phyloP scores from a whole-genome alignment of 805 yeast species.

The Kurtzmaniella cleridarum region DNA sequence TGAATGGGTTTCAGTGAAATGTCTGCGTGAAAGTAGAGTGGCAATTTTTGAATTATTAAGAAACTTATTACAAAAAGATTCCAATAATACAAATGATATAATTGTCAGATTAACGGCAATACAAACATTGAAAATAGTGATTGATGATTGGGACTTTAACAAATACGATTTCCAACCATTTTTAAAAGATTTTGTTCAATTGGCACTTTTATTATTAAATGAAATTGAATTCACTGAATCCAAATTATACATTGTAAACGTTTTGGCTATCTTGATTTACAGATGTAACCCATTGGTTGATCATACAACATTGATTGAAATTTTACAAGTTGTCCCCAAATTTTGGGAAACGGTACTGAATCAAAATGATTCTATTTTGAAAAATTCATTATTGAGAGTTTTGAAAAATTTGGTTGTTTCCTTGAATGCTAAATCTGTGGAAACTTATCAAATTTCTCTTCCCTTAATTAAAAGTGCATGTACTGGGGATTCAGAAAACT shows the following conservation, averaged over 20 bases:
- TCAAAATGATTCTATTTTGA: constrained; percentile 36
- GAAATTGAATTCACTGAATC: constrained; percentile 63
- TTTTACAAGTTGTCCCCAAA: constrained; percentile 56
- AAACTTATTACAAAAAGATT: constrained; percentile 40
- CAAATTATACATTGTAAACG: constrained; percentile 65
- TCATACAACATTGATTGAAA: constrained; percentile 42
- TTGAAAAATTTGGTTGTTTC: constrained; percentile 53
- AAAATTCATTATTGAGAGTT: constrained; percentile 42
- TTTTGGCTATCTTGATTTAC: constrained; percentile 57
- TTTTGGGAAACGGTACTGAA: constrained; percentile 65
- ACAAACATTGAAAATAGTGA: constrained; percentile 58
- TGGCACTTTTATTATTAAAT: constrained; percentile 46
- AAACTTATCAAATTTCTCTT: constrained; percentile 49
- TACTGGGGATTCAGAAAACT: constrained; percentile 30
- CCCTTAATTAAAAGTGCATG: constrained; percentile 68
- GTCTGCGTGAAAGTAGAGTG: constrained; percentile 53
- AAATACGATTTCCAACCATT: constrained; percentile 64
- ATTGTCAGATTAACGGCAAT: constrained; percentile 79
- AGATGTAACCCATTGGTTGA: constrained; percentile 62
- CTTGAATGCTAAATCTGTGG: constrained; percentile 46
- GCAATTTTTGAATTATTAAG: constrained; percentile 55
- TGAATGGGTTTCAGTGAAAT: constrained; percentile 74
- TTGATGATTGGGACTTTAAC: constrained; percentile 85
- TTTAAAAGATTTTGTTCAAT: constrained; percentile 45
- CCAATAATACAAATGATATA: constrained; percentile 49